Evolutionary conservation across 805 yeast genomes (phyloP).

Genomic region (Saccharomyces kudriavzevii): DNA sequence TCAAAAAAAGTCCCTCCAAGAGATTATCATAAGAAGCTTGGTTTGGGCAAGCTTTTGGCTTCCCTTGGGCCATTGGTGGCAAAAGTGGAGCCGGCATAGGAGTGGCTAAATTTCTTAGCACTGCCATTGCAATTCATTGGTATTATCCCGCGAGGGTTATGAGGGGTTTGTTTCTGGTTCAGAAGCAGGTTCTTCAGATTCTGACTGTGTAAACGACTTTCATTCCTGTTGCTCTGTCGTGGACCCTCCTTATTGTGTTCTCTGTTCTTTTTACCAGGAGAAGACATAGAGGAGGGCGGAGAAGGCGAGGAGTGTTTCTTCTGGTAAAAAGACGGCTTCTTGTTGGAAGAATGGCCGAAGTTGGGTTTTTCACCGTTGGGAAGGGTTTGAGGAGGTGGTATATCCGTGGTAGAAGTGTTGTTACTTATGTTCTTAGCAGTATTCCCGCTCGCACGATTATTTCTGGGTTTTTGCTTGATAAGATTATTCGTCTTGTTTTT

Average conservation of each 20-base stretch:
- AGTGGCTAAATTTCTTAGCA: background rate
- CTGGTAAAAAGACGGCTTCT: background rate
- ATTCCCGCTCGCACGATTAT: constrained; percentile 1
- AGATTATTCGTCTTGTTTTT: constrained; percentile 17
- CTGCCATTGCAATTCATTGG: background rate
- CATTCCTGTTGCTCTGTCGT: background rate
- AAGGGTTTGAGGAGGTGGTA: constrained; percentile 23
- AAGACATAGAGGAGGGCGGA: background rate
- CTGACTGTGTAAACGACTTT: background rate
- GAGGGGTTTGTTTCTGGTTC: background rate
- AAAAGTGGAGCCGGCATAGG: background rate
- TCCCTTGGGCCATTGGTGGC: background rate
- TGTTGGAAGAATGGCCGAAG: constrained; percentile 19
- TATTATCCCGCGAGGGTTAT: background rate
- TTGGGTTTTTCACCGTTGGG: constrained; percentile 30
- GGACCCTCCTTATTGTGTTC: background rate
- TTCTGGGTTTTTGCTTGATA: constrained; percentile 1
- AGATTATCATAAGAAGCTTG: background rate
- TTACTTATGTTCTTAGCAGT: background rate
- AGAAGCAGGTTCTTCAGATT: background rate
- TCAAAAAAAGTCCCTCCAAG: background rate
- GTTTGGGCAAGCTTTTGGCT: background rate
- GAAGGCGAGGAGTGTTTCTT: background rate
- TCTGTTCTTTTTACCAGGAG: background rate
- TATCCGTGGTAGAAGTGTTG: background rate